Evolutionary conservation across 1,139 yeast species (phyloP), one percentile per base, ranked within the genome.

Genomic region (Debaryomyces coudertii): DNA sequence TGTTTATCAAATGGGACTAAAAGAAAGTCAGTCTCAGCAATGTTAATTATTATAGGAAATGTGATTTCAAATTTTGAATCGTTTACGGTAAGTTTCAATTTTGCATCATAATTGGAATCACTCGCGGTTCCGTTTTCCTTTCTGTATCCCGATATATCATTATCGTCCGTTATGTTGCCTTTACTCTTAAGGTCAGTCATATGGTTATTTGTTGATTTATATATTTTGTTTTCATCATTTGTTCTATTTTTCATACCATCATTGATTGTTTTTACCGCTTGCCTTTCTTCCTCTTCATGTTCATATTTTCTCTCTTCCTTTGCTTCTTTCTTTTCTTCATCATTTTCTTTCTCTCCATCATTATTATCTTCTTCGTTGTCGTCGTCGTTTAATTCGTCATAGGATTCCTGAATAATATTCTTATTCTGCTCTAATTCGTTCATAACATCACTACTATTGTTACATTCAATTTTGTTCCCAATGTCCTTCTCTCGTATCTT

Each of bases 11-110:
- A 49, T 5, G 64, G 70, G 3, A 60, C 51, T 22, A 68, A 47
- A 12, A 65, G 52, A 47, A 65, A 67, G n/a, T 63, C 59, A 0
- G 62, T 53, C 28, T 57, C 63, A 7, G 56, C 58, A 5, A 66
- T 48, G 16, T 44, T 51, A 7, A 65, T 35, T 4, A 59, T 49
- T 5, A 65, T 50, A 2, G 69, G 69, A 5, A 56, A 14, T 12
- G 33, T 18, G 14, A 11, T 15, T n/a, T 41, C 40, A 12, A 25
- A 31, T 9, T 23, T 30, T 7, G 31, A 28, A 28, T 28, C 4
- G 31, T n/a, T n/a, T n/a, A n/a, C n/a, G n/a, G 33, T 16, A 4
- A 29, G 15, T 29, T 9, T 29, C 14, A 18, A 15, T 15, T 15
- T 18, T 5, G 18, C 4, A 35, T n/a, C 16, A n/a, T 7, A 1